Conservation (phyloP, 768 basidiomycete species). For the Infundibulicybe gibba region DNA sequence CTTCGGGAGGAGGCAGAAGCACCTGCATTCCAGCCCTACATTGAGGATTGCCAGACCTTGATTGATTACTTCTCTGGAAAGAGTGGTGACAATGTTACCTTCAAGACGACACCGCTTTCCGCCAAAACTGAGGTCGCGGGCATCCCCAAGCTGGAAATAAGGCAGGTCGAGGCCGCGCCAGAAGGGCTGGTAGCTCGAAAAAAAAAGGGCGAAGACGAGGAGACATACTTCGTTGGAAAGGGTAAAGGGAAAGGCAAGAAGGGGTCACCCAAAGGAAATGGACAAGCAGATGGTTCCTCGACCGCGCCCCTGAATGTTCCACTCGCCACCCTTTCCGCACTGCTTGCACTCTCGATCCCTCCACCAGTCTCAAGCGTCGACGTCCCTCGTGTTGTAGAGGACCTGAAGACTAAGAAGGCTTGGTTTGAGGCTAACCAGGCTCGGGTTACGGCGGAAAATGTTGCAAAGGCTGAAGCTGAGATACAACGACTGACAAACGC, state of each 20-base stretch:
- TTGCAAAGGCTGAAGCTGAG: conserved; percentile 75
- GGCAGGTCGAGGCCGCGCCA: conserved; percentile 73
- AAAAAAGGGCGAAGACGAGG: conserved; percentile 91
- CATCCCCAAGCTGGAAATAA: conserved; percentile 78
- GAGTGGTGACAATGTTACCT: conserved; percentile 37
- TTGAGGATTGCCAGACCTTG: conserved; percentile 95
- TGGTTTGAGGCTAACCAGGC: conserved; percentile 95
- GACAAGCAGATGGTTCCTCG: conserved; percentile 26
- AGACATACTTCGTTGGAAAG: conserved; percentile 78
- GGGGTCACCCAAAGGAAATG: conserved; percentile 35
- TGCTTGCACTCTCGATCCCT: conserved; percentile 85
- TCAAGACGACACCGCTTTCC: conserved; percentile 36
- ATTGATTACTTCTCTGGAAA: conserved; percentile 82
- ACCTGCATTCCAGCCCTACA: conserved; percentile 89
- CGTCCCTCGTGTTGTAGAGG: conserved; percentile 79
- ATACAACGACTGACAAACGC: conserved; percentile 56
- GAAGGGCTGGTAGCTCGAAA: conserved; percentile 75
- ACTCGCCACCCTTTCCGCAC: conserved; percentile 81
- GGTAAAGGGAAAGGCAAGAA: conserved; percentile 65
- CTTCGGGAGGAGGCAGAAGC: conserved; percentile 86
- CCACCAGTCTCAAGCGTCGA: conserved; percentile 78
- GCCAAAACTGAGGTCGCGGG: conserved; percentile 48
- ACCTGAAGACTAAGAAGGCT: conserved; percentile 89
- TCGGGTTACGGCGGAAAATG: conserved; percentile 71
- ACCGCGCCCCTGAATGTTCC: conserved; percentile 62